Evolutionary conservation across 2,329 filamentous ascomycete genomes (phyloP), one percentile per base, ranked within the genome.

Genomic region (Blastomyces emzantsi): DNA sequence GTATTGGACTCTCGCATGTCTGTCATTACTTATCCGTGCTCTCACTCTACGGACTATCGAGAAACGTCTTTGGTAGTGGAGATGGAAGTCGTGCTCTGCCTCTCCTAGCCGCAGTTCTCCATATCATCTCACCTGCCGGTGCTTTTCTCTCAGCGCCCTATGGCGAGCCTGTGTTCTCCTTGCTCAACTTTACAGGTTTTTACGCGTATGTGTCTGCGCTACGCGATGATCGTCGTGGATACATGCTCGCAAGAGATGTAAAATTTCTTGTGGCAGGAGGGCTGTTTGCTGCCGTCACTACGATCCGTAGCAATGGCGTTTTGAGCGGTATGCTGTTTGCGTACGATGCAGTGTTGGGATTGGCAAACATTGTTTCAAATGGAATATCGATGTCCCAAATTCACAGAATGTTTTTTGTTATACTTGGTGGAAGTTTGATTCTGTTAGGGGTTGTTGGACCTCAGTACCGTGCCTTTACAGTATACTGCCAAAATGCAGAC

Each of bases 81-180:
- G 71, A 72, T 51, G 67, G 66, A 55, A 43, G 43, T 19, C 45
- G 30, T 36, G 66, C 73, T 62, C 63, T 74, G 66, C 66, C 79
- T 1, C 86, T 93, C 66, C 73, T 89, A 28, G 82, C 90, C 9
- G 85, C 90, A 2, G 78, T 83, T 19, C 79, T 97, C 59, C 91
- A 97, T 74, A 83, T 96, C 63, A 72, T 97, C 59, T 94, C 90
- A 0, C 93, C 94, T 0, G 94, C 90, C 0, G 93, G 93, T 0
- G 77, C 97, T 2, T 97, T 99, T 73, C 83, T 99, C 22, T 92
- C 89, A 0, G 88, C 92, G 0, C 91, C 93, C 0, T 96, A 94
- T 74, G 83, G 86, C 11, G 94, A 99, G 77, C 86, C 89, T 66
- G 75, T 87, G 0, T 97, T 92, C 74, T 87, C 93, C 0, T 80